Evolutionary conservation across 164 flowering plant species (phyloP).

Genomic region (Umbellularia californica): DNA sequence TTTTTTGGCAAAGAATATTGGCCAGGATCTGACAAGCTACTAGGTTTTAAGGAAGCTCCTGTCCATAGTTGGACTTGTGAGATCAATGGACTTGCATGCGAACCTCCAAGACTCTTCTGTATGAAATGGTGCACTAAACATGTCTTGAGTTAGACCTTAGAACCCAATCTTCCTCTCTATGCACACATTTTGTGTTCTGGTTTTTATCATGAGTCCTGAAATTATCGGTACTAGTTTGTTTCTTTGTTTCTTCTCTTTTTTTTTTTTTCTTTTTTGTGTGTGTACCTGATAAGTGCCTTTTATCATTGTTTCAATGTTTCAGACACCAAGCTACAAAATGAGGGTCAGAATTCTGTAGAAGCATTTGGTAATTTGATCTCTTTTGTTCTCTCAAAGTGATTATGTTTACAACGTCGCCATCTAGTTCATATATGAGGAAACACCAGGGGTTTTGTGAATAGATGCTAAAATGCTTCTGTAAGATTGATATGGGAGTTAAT

Average conservation of each 20-base stretch:
- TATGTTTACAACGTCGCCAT: background rate
- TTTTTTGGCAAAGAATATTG: no score
- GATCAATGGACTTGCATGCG: background rate
- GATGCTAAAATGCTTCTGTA: background rate
- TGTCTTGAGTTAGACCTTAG: no score
- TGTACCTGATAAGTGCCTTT: background rate
- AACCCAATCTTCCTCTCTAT: no score
- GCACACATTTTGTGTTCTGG: background rate
- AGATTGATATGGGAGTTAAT: background rate
- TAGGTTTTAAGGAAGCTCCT: background rate
- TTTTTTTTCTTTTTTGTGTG: no score
- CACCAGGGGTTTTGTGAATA: background rate
- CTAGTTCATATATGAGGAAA: background rate
- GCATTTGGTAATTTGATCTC: constrained; percentile 52
- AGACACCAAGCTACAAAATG: constrained; percentile 37
- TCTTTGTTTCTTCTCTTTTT: no score
- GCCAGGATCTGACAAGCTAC: background rate
- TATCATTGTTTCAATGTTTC: background rate
- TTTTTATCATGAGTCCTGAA: background rate
- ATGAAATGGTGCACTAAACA: no score
- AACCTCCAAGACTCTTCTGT: background rate
- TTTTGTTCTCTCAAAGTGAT: background rate
- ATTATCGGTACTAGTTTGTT: background rate
- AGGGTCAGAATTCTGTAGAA: constrained; percentile 46
- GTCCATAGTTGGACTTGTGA: background rate